Conservation (phyloP, 2,329 filamentous ascomycete species). For the Sordariomycetes sp. region DNA sequence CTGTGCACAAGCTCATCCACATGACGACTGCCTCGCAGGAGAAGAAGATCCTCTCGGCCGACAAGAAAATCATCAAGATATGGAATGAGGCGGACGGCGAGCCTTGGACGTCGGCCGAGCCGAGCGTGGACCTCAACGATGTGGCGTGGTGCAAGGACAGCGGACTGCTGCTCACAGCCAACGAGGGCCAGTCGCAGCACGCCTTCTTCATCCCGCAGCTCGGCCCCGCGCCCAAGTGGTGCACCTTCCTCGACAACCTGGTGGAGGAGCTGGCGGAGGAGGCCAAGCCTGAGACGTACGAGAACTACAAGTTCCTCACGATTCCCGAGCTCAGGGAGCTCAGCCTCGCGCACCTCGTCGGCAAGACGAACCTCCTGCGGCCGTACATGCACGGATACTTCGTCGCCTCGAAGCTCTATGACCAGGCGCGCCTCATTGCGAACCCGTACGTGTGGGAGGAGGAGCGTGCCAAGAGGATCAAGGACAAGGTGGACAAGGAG, state of each 20-base stretch:
- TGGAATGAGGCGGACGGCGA: conserved; percentile 76
- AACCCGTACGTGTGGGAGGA: conserved; percentile 93
- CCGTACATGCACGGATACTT: conserved; percentile 99
- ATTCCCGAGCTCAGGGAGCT: conserved; percentile 72
- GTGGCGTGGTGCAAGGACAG: conserved; percentile 87
- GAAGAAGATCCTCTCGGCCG: conserved; percentile 80
- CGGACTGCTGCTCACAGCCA: conserved; percentile 92
- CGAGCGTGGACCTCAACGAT: conserved; percentile 85
- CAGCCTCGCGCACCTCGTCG: conserved; percentile 78
- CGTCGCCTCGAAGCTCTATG: conserved; percentile 87
- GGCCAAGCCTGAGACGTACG: conserved; percentile 69
- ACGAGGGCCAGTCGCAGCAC: conserved; percentile 91
- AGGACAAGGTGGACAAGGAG: conserved; percentile 94
- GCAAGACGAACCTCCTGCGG: conserved; percentile 75
- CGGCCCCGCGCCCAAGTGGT: conserved; percentile 89
- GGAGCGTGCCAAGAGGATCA: conserved; percentile 78
- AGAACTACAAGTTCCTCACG: conserved; percentile 98
- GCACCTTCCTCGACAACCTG: conserved; percentile 89
- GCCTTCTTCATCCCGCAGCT: conserved; percentile 91
- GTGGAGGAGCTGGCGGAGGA: conserved; percentile 98
- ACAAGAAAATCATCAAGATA: conserved; percentile 94
- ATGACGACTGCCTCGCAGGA: conserved; percentile 61
- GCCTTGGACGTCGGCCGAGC: conserved; percentile 93
- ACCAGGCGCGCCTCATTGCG: conserved; percentile 82
- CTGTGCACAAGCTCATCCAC: conserved; percentile 72